These are phyloP conservation scores for Diaporthe sp. DNA, from an alignment of 2,329 filamentous ascomycete species.

Conservation along the genomic window DNA sequence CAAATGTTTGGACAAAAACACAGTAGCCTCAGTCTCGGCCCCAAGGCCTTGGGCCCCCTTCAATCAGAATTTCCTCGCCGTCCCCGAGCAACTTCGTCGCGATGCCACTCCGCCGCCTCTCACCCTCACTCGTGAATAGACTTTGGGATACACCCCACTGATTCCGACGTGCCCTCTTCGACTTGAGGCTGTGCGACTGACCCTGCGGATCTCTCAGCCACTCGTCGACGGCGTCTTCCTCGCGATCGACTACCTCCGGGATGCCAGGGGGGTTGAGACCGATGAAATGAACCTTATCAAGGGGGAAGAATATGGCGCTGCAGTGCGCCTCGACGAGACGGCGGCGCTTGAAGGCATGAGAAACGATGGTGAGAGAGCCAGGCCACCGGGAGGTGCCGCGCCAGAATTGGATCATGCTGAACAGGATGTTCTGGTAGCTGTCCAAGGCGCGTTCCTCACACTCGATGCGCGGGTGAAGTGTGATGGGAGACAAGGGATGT, in stretches of 20 bases:
- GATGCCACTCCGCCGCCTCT: constrained; percentile 50
- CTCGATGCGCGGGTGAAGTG: constrained; percentile 57
- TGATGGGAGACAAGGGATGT: neutral
- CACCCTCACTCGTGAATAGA: constrained; percentile 52
- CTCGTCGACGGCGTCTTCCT: constrained; percentile 53
- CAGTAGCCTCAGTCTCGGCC: neutral
- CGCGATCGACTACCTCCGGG: constrained; percentile 36
- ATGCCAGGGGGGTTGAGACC: constrained; percentile 72
- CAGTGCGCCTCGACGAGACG: constrained; percentile 74
- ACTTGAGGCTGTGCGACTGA: constrained; percentile 52
- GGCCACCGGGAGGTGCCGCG: constrained; percentile 61
- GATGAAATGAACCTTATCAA: constrained; percentile 59
- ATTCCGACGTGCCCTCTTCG: constrained; percentile 62
- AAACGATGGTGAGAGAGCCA: constrained; percentile 68
- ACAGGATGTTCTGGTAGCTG: constrained; percentile 86
- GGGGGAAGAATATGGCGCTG: constrained; percentile 66
- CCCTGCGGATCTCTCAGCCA: constrained; percentile 67
- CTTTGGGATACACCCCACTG: constrained; percentile 57
- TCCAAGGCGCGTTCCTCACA: constrained; percentile 82
- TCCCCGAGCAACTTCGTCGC: constrained; percentile 45
- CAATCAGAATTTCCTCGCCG: constrained; percentile 51
- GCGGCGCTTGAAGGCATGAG: constrained; percentile 74
- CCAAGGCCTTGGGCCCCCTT: constrained; percentile 50
- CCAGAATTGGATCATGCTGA: constrained; percentile 71
- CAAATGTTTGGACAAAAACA: too few species aligned